Evolutionary conservation across 1,139 yeast genomes (phyloP).

Genomic region (Sugiyamaella sp.): DNA sequence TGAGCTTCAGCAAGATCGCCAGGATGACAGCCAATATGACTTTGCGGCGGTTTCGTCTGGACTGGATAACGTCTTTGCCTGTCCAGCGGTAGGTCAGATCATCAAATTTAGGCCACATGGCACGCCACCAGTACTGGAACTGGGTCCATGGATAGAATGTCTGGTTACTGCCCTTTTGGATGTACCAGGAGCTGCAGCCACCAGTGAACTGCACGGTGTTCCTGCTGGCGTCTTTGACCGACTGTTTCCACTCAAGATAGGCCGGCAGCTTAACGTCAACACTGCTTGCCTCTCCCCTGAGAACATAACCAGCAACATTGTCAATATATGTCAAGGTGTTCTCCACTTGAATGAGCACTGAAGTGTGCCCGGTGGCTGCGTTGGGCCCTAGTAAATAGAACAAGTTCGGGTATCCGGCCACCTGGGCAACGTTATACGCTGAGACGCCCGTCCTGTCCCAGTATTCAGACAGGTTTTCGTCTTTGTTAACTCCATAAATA

Average conservation of each 20-base stretch:
- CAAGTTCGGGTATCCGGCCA: constrained; percentile 28
- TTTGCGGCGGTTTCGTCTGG: neutral
- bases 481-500: constrained; percentile 23
- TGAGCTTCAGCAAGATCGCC: neutral
- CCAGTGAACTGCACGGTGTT: constrained; percentile 14
- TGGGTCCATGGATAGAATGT: constrained; percentile 25
- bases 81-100: constrained; percentile 17
- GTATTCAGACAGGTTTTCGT: constrained; percentile 22
- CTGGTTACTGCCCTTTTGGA: constrained; percentile 25
- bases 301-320: constrained; percentile 23
- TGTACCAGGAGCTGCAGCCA: constrained; percentile 23
- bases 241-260: constrained; percentile 20
- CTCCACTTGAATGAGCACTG: constrained; percentile 27
- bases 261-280: constrained; percentile 26
- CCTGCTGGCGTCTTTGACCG: constrained; percentile 22
- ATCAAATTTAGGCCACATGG: constrained; percentile 13
- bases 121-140: constrained; percentile 17
- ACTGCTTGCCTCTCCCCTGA: constrained; percentile 22
- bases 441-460: constrained; percentile 28
- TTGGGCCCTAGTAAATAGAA: constrained; percentile 28
- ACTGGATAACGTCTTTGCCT: neutral
- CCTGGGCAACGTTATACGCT: constrained; percentile 28
- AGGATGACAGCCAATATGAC: neutral
- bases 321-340: constrained; percentile 26
- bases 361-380: constrained; percentile 28